Conservation (phyloP, 2,329 filamentous ascomycete genomes). For the Cladosporium sp. region DNA sequence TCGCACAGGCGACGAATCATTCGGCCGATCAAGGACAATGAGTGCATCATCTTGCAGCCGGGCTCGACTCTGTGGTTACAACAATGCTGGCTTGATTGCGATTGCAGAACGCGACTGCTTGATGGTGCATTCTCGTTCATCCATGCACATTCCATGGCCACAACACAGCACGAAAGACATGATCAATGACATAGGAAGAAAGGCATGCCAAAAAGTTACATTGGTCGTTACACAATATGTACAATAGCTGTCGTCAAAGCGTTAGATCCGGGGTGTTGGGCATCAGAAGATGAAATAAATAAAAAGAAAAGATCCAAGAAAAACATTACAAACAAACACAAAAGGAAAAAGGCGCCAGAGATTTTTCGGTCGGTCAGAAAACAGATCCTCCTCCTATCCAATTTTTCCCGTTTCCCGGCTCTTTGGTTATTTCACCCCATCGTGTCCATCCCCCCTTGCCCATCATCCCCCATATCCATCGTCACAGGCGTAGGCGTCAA, state of each 20-base stretch:
- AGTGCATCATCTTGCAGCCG: neutral
- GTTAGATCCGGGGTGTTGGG: neutral
- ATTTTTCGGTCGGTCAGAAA: neutral
- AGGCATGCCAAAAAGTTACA: neutral
- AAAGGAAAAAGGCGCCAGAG: neutral
- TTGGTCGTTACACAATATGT: constrained; percentile 8
- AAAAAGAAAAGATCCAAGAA: neutral
- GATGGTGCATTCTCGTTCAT: neutral
- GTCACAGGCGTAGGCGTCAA: constrained; percentile 23
- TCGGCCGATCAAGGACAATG: neutral
- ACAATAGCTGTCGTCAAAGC: constrained; percentile 3
- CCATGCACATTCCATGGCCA: neutral
- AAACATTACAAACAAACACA: neutral
- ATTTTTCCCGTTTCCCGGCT: neutral
- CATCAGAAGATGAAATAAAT: neutral
- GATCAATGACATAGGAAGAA: neutral
- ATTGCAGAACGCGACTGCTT: neutral
- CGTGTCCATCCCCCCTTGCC: constrained; percentile 5
- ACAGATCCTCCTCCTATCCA: neutral
- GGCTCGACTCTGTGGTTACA: no score
- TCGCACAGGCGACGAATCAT: neutral
- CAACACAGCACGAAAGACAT: neutral
- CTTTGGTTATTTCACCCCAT: constrained; percentile 7
- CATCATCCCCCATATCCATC: constrained; percentile 22
- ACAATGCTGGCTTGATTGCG: no score